Evolutionary conservation across 768 basidiomycete species (phyloP).

Genomic region (Cantharellus cinnabarinus): DNA sequence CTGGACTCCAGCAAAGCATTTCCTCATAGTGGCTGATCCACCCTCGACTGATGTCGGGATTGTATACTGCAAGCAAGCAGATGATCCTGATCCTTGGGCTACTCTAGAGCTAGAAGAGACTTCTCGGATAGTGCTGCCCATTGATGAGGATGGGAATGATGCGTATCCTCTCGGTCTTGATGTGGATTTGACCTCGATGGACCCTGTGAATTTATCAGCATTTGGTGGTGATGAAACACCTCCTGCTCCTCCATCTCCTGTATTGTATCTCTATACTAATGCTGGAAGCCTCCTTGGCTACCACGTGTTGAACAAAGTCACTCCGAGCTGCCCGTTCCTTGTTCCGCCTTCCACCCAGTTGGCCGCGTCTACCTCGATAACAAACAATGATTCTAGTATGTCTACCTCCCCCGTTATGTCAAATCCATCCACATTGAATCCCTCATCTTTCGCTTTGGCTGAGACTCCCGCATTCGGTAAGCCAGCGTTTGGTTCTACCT

Average conservation of each 20-base stretch:
- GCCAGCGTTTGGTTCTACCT: neutral
- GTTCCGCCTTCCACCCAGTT: neutral
- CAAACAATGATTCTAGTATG: neutral
- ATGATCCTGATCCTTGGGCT: neutral
- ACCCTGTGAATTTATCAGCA: conserved; percentile 2
- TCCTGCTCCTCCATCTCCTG: conserved; percentile 6
- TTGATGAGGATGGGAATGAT: conserved; percentile 5
- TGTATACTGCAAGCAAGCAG: neutral
- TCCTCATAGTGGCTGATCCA: conserved; percentile 7
- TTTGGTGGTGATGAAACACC: conserved; percentile 6
- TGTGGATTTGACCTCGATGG: conserved; percentile 6
- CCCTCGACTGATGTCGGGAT: conserved; percentile 7
- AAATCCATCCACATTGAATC: neutral
- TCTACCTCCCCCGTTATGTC: too few relatives aligned
- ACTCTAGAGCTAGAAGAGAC: conserved; percentile 9
- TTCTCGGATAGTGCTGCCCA: conserved; percentile 4
- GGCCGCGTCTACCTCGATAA: neutral
- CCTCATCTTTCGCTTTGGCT: neutral
- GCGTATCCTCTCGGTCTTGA: conserved; percentile 5
- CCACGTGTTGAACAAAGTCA: conserved; percentile 5
- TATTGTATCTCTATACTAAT: conserved; percentile 6
- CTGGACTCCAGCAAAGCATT: conserved; percentile 7
- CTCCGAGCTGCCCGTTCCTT: conserved; percentile 1
- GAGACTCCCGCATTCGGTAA: neutral
- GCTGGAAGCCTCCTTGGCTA: conserved; percentile 6